Conservation (phyloP, 2,329 filamentous ascomycete genomes). For the Alternaria ethzedia region DNA sequence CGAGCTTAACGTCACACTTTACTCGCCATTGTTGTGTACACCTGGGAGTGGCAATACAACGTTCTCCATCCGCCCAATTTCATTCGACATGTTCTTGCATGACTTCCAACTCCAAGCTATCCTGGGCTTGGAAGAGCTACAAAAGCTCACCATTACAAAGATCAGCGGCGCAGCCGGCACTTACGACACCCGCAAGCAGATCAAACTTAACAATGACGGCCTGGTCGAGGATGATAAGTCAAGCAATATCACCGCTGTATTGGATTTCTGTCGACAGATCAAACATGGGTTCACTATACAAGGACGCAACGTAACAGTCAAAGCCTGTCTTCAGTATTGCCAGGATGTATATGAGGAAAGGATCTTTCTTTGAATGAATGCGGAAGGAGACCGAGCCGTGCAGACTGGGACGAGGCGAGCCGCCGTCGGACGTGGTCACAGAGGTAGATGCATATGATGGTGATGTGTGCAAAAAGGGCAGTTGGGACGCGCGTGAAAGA, state of each 20-base stretch:
- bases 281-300: background rate
- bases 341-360: background rate
- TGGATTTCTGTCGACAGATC: background rate
- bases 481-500: background rate
- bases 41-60: background rate
- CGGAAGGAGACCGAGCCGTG: background rate
- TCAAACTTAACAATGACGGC: background rate
- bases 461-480: background rate
- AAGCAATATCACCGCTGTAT: background rate
- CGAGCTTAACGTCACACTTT: background rate
- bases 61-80: background rate
- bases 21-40: background rate
- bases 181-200: background rate
- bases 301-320: background rate
- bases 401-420: background rate
- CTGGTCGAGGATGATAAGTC: background rate
- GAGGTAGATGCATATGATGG: conserved; percentile 3
- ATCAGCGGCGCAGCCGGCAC: background rate
- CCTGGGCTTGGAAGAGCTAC: background rate
- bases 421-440: conserved; percentile 5
- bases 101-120: background rate
- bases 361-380: background rate
- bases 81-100: background rate
- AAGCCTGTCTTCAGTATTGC: background rate
- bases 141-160: background rate